phyloP scores from a whole-genome alignment of 2,329 filamentous ascomycete genomes.

The Sclerotinia minor region DNA sequence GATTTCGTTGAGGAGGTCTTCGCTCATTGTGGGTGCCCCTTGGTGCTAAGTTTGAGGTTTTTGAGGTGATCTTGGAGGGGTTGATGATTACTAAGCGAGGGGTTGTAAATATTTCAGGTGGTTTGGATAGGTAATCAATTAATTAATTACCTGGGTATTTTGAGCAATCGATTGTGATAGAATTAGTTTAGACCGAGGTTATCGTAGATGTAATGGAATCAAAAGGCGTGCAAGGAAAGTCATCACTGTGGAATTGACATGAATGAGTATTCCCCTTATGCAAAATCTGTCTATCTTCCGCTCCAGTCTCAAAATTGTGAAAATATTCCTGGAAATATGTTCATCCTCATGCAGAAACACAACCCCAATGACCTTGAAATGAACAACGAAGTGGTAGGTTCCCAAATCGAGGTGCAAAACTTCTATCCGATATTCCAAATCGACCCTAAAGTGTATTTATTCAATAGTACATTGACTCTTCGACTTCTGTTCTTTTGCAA shows the following conservation, averaged over 20 bases:
- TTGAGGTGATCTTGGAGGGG: conserved; percentile 2
- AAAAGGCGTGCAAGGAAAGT: too few relatives aligned
- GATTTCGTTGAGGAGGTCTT: conserved; percentile 66
- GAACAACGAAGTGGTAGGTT: background rate
- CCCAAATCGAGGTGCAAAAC: background rate
- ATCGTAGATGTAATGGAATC: background rate
- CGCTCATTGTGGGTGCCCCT: conserved; percentile 35
- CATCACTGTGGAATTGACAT: background rate
- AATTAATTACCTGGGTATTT: background rate
- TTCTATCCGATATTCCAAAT: background rate
- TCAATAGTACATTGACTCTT: background rate
- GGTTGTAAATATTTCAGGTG: background rate
- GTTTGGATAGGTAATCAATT: background rate
- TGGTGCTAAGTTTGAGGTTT: background rate
- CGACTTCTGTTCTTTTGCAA: background rate
- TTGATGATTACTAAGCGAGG: background rate
- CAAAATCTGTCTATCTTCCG: background rate
- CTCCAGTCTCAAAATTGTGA: background rate
- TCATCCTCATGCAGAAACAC: background rate
- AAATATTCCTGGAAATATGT: background rate
- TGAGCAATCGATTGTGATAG: background rate
- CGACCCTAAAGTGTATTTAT: background rate
- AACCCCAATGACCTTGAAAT: background rate
- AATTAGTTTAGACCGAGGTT: background rate
- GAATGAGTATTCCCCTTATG: background rate